Percentiles rank a stretch among this genome's conserved stretches.
Evolutionary conservation across 2,329 filamentous ascomycete genomes (phyloP).

Genomic region (Talaromyces atroroseus): DNA sequence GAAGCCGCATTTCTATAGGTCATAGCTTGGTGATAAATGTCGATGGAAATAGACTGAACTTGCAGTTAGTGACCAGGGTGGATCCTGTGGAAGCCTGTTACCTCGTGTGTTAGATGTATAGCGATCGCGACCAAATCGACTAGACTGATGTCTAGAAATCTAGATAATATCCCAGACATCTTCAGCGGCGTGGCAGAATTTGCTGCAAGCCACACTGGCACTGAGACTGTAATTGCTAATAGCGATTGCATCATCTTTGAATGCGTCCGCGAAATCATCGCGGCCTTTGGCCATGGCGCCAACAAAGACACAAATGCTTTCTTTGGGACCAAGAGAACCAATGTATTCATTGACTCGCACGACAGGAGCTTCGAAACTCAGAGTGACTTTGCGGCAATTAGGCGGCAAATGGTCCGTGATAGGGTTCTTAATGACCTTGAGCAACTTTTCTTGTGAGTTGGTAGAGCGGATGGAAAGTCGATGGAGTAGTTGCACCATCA

Average conservation of each 20-base stretch:
- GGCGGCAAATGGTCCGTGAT: slow-evolving; percentile 95
- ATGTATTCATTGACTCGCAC: slow-evolving; percentile 88
- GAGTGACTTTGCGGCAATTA: slow-evolving; percentile 94
- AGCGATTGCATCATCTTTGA: slow-evolving; percentile 94
- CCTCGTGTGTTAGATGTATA: slow-evolving; percentile 15
- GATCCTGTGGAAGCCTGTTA: slow-evolving; percentile 25
- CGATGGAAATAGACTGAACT: slow-evolving; percentile 4
- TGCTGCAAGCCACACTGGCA: slow-evolving; percentile 97
- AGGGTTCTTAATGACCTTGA: slow-evolving; percentile 96
- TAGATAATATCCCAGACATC: slow-evolving; percentile 93
- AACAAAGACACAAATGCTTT: slow-evolving; percentile 96
- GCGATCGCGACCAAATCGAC: background rate
- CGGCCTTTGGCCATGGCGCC: slow-evolving; percentile 97
- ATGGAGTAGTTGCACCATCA: slow-evolving; percentile 98
- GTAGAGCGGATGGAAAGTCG: slow-evolving; percentile 93
- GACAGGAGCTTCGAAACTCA: slow-evolving; percentile 87
- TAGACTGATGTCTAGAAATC: slow-evolving; percentile 18
- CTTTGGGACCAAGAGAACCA: slow-evolving; percentile 67
- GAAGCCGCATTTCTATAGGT: background rate
- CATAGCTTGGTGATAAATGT: background rate
- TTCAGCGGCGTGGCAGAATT: slow-evolving; percentile 97
- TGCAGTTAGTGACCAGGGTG: slow-evolving; percentile 16
- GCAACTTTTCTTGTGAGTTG: slow-evolving; percentile 92
- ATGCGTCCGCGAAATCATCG: slow-evolving; percentile 89
- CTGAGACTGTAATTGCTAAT: slow-evolving; percentile 98